Evolutionary conservation across 768 basidiomycete species (phyloP).

Genomic region (Macrolepiota albuminosa): DNA sequence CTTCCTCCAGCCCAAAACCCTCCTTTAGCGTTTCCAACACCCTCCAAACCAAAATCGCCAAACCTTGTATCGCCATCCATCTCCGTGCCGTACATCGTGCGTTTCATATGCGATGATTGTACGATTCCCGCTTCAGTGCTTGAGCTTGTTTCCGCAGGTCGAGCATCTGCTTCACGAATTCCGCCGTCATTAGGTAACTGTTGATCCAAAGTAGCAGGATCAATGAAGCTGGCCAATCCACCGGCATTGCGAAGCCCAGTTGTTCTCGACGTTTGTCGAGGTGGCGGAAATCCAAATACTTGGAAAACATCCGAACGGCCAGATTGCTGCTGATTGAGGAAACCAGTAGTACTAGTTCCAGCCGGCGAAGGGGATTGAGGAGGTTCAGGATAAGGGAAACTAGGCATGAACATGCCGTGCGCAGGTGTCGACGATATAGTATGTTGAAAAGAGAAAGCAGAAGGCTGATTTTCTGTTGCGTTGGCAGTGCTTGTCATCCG

Average conservation of each 20-base stretch:
- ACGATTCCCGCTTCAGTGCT: slow-evolving; percentile 16
- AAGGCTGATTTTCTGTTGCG: slow-evolving; percentile 51
- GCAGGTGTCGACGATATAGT: slow-evolving; percentile 49
- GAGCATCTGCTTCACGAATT: slow-evolving; percentile 35
- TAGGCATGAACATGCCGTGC: slow-evolving; percentile 37
- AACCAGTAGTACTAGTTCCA: slow-evolving; percentile 21
- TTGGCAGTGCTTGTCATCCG: slow-evolving; percentile 41
- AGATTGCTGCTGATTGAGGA: slow-evolving; percentile 23
- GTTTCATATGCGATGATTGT: slow-evolving; percentile 44
- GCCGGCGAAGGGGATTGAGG: slow-evolving; percentile 56
- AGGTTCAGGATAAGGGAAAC: slow-evolving; percentile 49
- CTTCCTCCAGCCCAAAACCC: slow-evolving; percentile 55
- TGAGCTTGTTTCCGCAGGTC: slow-evolving; percentile 27
- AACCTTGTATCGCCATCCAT: slow-evolving; percentile 79
- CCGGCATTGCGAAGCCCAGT: slow-evolving; percentile 25
- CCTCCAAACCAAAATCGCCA: slow-evolving; percentile 78
- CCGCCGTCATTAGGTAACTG: slow-evolving; percentile 19
- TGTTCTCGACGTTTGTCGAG: slow-evolving; percentile 33
- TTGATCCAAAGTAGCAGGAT: slow-evolving; percentile 36
- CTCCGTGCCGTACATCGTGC: slow-evolving; percentile 84
- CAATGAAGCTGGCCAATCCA: slow-evolving; percentile 27
- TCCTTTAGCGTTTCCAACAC: slow-evolving; percentile 52
- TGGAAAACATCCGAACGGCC: slow-evolving; percentile 43
- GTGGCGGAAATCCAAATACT: slow-evolving; percentile 40
- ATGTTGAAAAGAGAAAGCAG: slow-evolving; percentile 45